Evolutionary conservation across 2,329 filamentous ascomycete genomes (phyloP), one percentile per base, ranked within the genome.

Genomic region (Fusarium sterilihyphosum): DNA sequence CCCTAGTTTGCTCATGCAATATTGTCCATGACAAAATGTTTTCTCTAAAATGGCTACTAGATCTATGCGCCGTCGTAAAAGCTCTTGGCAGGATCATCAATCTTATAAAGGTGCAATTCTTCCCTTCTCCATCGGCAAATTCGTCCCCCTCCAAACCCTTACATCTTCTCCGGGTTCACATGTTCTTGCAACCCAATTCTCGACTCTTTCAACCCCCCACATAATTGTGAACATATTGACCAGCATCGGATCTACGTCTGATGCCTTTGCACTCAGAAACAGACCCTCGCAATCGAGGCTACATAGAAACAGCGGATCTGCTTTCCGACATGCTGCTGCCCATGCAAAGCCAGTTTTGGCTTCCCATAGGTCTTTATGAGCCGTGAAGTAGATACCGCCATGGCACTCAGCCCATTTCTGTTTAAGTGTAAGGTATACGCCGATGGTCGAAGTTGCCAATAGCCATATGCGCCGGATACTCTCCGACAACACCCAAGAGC

Each of bases 361-460:
- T 3, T 64, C 44, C 66, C 66, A 69, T 4, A 64, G 10, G 6
- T 56, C 43, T 18, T 16, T 64, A 3, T 44, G 38, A 4, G 57
- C 38, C 1, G 66, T 69, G 6, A 69, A 64, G n/a, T 52, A 70
- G 0, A 69, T 57, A 0, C 66, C 66, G 1, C 65, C 66, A 6
- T 69, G 66, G 1, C 66, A 69, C 2, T 69, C 66, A 3, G 66
- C 66, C 66, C 66, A 69, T 5, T 64, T 69, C 9, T 69, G 66
- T 6, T 50, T 40, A 3, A 69, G 20, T 0, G 57, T 64, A 1
- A 69, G 33, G 3, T 69, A 69, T 1, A 70, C 65, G 4, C 66
- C 66, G 6, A 70, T 64, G 1, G 66, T 69, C 1, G 66, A 64
- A 0, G 66, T 69, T 2, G 66, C 29, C 65, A 69, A 9, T 1